Conservation (phyloP, 108 stramenopile species). For the Bacterosira constricta region DNA sequence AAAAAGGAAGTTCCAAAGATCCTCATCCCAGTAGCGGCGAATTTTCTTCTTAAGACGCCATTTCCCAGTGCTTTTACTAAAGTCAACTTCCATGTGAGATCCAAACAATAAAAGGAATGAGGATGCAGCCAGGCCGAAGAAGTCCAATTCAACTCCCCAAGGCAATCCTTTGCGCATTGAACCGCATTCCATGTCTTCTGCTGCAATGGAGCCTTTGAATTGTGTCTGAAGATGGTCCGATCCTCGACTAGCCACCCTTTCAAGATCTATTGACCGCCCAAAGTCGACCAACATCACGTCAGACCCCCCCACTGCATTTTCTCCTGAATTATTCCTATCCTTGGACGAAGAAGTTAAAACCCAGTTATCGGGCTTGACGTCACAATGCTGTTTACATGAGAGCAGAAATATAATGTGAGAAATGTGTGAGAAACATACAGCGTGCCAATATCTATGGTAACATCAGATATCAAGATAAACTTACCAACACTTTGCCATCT, state of each 20-base stretch:
- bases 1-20: constrained; percentile 71
- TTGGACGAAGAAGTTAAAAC: constrained; percentile 54
- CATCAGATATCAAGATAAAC: no score
- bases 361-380: constrained; percentile 88
- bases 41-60: constrained; percentile 58
- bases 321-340: constrained; percentile 15
- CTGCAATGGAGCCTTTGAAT: constrained; percentile 59
- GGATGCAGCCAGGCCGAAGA: constrained; percentile 69
- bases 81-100: constrained; percentile 57
- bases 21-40: constrained; percentile 71
- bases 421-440: background rate
- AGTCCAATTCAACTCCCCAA: constrained; percentile 84
- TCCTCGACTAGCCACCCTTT: constrained; percentile 9
- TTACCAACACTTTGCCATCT: constrained; percentile 77
- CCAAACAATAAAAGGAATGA: constrained; percentile 75
- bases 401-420: background rate
- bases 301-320: constrained; percentile 41
- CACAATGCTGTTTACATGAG: constrained; percentile 59
- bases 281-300: constrained; percentile 85
- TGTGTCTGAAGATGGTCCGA: constrained; percentile 39
- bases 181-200: constrained; percentile 69
- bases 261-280: constrained; percentile 76
- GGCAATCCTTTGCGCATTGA: constrained; percentile 68
- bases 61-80: constrained; percentile 38
- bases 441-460: no score